Base-by-base conservation (phyloP, 148 eudicot species). In the Diospyros lotus region DNA sequence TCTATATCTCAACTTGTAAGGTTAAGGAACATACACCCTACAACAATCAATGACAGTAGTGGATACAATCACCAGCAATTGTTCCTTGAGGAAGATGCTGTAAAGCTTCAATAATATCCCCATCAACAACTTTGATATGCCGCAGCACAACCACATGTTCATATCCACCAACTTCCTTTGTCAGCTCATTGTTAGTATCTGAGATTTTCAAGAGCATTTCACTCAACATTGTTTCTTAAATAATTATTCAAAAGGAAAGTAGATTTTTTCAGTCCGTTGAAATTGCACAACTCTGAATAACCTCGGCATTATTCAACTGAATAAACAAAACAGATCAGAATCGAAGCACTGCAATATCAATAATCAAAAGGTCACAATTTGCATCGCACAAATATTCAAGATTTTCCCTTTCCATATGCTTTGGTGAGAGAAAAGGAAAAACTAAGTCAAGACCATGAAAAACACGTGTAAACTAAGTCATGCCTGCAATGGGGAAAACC, bases 31-130 rank as follows among this genome's bases (percentile, higher is more conserved):
- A 41, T 65, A 54, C 7, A 51, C 1, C 15, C 11, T 51, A 2
- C 8, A 53, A 59, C 69, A 80, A 73, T 74, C 28, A 60, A 40
- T 48, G 64, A 80, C 18, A 68, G 42, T 72, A 28, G 43, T 68
- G 89, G 97, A 95, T 95, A 95, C 99, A 95, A 77, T 95, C 99
- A 78, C 98, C 98, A 81, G 86, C 74, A 82, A 83, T 84, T 42
- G 87, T 89, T 84, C 99, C 99, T 71, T 89, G 94, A 71, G 97
- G 97, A 87, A 95, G 85, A 73, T 86, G 75, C 74, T 89, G 89
- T 41, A 93, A 43, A 72, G 69, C 90, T 77, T 95, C 96, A 74
- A 89, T 86, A 73, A 86, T 83, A 80, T 90, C 93, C 73, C 92
- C 96, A 88, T 95, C 99, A 15, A 95, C 90, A 80, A 95, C 99